Evolutionary conservation across 2,329 filamentous ascomycete species (phyloP).

Genomic region (Teratosphaeriaceae sp.): DNA sequence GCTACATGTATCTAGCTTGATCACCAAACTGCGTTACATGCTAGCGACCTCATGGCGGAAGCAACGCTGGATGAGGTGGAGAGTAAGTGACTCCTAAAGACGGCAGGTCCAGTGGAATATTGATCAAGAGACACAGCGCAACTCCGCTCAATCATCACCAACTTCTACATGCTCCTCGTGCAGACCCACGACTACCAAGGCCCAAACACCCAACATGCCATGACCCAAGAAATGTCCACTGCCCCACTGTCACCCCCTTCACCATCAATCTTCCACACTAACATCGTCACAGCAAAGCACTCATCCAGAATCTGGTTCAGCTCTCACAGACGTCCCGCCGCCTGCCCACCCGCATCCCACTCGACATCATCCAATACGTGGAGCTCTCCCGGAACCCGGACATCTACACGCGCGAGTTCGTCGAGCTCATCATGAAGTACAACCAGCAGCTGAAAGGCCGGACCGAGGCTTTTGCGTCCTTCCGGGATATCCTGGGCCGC

Average conservation of each 20-base stretch:
- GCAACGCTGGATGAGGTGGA: constrained; percentile 28
- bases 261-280: constrained; percentile 9
- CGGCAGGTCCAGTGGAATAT: too few species aligned
- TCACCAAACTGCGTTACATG: too few species aligned
- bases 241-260: neutral
- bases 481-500: constrained; percentile 52
- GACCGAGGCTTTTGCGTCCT: constrained; percentile 51
- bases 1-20: neutral
- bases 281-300: constrained; percentile 35
- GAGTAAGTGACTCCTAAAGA: constrained; percentile 17
- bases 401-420: constrained; percentile 60
- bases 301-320: constrained; percentile 49
- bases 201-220: constrained; percentile 48
- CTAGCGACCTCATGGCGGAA: too few species aligned
- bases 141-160: constrained; percentile 55
- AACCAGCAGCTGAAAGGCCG: constrained; percentile 59
- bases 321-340: constrained; percentile 45
- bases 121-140: constrained; percentile 34
- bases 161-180: constrained; percentile 53
- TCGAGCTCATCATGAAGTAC: constrained; percentile 55
- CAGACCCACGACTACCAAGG: constrained; percentile 56
- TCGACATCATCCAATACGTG: constrained; percentile 60
- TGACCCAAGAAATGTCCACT: constrained; percentile 52
- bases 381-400: constrained; percentile 58
- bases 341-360: constrained; percentile 49